A percentile compares a stretch with the other conserved stretches of the same genome.
phyloP scores from a whole-genome alignment of 2,329 filamentous ascomycete species.

The Colletotrichum lentis region DNA sequence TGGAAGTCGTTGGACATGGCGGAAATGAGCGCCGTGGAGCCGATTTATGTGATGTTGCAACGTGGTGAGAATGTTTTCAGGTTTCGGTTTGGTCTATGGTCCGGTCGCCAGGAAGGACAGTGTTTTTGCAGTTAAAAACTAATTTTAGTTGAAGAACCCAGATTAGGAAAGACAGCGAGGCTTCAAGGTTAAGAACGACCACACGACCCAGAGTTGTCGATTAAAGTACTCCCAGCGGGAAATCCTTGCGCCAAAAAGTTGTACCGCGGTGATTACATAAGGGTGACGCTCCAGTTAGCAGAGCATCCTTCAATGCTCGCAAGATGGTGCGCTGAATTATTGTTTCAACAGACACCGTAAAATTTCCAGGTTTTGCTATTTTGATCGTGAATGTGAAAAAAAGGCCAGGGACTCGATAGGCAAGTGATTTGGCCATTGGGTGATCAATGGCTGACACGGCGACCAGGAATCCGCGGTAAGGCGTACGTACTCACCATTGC shows the following conservation, averaged over 20 bases:
- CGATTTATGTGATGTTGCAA: background rate
- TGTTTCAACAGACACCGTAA: background rate
- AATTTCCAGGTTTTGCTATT: too few relatives aligned
- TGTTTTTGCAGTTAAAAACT: background rate
- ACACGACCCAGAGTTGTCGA: background rate
- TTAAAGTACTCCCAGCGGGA: background rate
- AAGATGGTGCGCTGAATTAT: background rate
- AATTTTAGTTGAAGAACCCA: too few relatives aligned
- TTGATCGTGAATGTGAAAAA: too few relatives aligned
- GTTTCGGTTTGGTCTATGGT: too few relatives aligned
- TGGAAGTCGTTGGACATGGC: slow-evolving; percentile 59
- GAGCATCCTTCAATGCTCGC: too few relatives aligned
- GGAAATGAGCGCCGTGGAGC: background rate
- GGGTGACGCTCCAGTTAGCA: too few relatives aligned
- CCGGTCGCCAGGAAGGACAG: background rate
- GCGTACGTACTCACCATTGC: too few relatives aligned
- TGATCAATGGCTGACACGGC: too few relatives aligned
- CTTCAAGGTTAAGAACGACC: background rate
- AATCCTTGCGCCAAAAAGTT: slow-evolving; percentile 6
- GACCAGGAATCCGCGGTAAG: too few relatives aligned
- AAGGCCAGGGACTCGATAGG: too few relatives aligned
- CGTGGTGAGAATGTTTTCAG: background rate
- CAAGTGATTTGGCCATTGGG: too few relatives aligned
- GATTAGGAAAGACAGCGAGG: too few relatives aligned
- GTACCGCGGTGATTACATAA: slow-evolving; percentile 4